These are phyloP conservation scores for Yamadazyma atmosphaerica DNA, from an alignment of 1,139 yeast genomes.

Conservation along the genomic window DNA sequence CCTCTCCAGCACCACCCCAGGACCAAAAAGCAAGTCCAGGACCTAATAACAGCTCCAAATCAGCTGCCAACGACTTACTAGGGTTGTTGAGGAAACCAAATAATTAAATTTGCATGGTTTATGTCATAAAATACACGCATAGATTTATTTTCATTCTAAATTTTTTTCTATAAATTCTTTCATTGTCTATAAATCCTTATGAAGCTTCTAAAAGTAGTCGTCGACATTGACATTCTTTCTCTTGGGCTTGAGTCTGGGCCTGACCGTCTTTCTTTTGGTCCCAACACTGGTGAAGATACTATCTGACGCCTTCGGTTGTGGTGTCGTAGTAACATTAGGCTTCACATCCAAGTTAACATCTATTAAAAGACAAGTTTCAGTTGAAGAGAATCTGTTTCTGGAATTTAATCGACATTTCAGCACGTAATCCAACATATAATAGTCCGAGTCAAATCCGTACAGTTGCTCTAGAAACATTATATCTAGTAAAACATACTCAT, in stretches of 20 bases:
- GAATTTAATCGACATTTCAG: constrained; percentile 8
- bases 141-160: too few species aligned
- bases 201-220: constrained; percentile 7
- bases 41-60: constrained; percentile 4
- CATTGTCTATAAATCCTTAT: too few species aligned
- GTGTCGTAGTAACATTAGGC: constrained; percentile 1
- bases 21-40: background rate
- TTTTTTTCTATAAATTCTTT: constrained; percentile 2
- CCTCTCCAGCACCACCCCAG: constrained; percentile 2
- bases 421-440: constrained; percentile 8
- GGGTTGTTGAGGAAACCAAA: constrained; percentile 12
- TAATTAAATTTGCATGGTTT: background rate
- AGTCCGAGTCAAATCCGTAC: constrained; percentile 6
- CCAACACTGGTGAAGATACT: constrained; percentile 7
- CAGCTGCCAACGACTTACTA: constrained; percentile 17
- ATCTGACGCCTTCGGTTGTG: background rate
- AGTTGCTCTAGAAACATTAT: constrained; percentile 19
- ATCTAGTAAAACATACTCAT: constrained; percentile 18
- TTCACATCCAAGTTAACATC: constrained; percentile 9
- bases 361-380: constrained; percentile 8
- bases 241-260: constrained; percentile 9
- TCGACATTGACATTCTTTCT: constrained; percentile 2
- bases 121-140: too few species aligned
- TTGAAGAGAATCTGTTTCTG: constrained; percentile 5
- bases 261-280: constrained; percentile 5